phyloP scores from a whole-genome alignment of 768 basidiomycete genomes.

The Pisolithus marmoratus region DNA sequence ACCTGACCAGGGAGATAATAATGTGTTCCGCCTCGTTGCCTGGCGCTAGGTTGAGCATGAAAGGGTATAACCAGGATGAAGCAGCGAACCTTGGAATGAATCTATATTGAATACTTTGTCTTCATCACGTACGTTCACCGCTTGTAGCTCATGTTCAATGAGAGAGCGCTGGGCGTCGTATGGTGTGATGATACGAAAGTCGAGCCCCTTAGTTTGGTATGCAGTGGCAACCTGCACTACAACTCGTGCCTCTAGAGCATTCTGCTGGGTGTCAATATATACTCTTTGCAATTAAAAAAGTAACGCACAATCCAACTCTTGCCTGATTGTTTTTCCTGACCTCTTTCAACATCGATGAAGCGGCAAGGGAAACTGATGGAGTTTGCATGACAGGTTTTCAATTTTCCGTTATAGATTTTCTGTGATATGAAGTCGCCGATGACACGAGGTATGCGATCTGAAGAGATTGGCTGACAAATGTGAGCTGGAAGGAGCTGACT shows the following conservation, averaged over 20 bases:
- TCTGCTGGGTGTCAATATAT: too few relatives aligned
- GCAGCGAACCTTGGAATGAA: conserved; percentile 61
- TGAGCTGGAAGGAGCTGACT: conserved; percentile 12
- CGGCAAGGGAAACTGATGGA: conserved; percentile 28
- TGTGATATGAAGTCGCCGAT: conserved; percentile 68
- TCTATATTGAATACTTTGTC: conserved; percentile 49
- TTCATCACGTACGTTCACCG: conserved; percentile 42
- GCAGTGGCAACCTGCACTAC: too few relatives aligned
- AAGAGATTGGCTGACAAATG: neutral
- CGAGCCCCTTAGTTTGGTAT: too few relatives aligned
- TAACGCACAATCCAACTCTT: neutral
- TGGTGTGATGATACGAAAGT: conserved; percentile 68
- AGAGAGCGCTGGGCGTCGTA: conserved; percentile 65
- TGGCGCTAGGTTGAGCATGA: conserved; percentile 23
- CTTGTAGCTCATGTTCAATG: conserved; percentile 53
- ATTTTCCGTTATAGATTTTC: conserved; percentile 52
- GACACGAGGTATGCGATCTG: conserved; percentile 79
- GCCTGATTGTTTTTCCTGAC: conserved; percentile 17
- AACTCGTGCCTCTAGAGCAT: too few relatives aligned
- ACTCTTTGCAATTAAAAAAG: too few relatives aligned
- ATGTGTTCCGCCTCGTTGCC: conserved; percentile 41
- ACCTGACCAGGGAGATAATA: too few relatives aligned
- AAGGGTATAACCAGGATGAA: neutral
- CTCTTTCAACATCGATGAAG: conserved; percentile 35
- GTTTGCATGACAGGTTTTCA: conserved; percentile 51